Base-by-base conservation (phyloP, 2,329 filamentous ascomycete species). In the Alternaria consortialis region DNA sequence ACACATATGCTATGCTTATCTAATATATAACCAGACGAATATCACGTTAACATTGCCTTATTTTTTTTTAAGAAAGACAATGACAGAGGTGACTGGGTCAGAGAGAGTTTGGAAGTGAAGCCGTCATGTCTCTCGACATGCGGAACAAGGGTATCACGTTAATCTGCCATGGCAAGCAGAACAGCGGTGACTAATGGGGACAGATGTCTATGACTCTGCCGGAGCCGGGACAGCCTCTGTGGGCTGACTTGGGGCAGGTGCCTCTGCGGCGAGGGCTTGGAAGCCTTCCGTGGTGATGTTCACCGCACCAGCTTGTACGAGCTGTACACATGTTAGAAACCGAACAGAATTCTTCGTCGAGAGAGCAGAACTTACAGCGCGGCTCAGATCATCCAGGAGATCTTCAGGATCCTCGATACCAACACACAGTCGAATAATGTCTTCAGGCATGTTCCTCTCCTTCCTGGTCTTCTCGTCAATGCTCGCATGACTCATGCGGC, bases 401-500 rank as follows among this genome's bases (percentile, higher is more conserved):
- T 99, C 95, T 70, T 93, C 88, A 4, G 86, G 87, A 79, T 99
- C 95, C 79, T 99, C 95, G 73, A 99, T 99, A 46, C 95, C 95
- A 44, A 99, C 93, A 75, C 95, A 99, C 56, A 99, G 81, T 57
- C 95, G 87, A 72, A 99, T 98, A 62, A 99, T 91, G 78, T 99
- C 95, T 81, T 99, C 95, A 11, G 95, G 95, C 89, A 99, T 91
- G 67, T 94, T 90, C 66, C 74, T 69, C 67, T 76, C 75, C 85
- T 60, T 62, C 69, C 95, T 86, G 53, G 94, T 98, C 83, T 97
- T 97, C 60, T 93, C 92, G 76, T 98, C 95, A 74, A 99, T 99
- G 77, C 93, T 97, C 39, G 95, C 95, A 80, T 99, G 95, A 81
- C 94, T 98, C 96, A 99, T 99, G 74, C 94, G 93, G 82, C 95